Conservation (phyloP, 2,329 filamentous ascomycete species). For the Septoria linicola region DNA sequence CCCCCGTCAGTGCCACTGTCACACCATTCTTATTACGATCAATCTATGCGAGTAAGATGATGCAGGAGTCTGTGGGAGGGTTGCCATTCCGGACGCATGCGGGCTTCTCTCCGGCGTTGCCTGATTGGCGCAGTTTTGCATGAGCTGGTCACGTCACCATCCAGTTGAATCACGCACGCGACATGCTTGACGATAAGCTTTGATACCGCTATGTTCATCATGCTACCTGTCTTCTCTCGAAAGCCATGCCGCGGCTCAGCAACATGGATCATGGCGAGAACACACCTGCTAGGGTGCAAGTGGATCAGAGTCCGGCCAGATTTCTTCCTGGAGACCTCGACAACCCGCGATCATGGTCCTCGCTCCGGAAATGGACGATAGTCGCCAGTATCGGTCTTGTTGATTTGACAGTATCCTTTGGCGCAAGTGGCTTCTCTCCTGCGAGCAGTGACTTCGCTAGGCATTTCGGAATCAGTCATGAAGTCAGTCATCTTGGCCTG, state of each 20-base stretch:
- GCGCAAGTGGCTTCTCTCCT: conserved; percentile 51
- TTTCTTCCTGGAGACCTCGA: conserved; percentile 42
- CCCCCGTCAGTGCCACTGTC: too few species aligned
- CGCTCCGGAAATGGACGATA: conserved; percentile 48
- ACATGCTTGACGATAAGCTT: too few species aligned
- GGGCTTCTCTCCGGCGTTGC: too few species aligned
- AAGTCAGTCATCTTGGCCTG: conserved; percentile 47
- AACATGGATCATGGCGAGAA: conserved; percentile 5
- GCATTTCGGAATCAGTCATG: conserved; percentile 43
- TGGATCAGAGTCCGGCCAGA: conserved; percentile 14
- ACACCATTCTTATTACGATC: too few species aligned
- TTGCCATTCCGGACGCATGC: too few species aligned
- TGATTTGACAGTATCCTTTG: conserved; percentile 36
- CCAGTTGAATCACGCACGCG: too few species aligned
- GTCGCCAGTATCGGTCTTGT: conserved; percentile 44
- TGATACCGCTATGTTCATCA: too few species aligned
- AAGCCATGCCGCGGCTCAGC: conserved; percentile 4
- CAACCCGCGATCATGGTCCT: conserved; percentile 49
- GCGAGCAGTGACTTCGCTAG: conserved; percentile 43
- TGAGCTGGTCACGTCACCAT: too few species aligned
- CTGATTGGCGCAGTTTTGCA: too few species aligned
- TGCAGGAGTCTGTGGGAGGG: too few species aligned
- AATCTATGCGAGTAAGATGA: too few species aligned
- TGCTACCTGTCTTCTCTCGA: neutral
- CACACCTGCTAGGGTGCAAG: neutral